Evolutionary conservation across 1,139 yeast genomes (phyloP), one percentile per base, ranked within the genome.

Genomic region (Magnusiomyces clavatus): DNA sequence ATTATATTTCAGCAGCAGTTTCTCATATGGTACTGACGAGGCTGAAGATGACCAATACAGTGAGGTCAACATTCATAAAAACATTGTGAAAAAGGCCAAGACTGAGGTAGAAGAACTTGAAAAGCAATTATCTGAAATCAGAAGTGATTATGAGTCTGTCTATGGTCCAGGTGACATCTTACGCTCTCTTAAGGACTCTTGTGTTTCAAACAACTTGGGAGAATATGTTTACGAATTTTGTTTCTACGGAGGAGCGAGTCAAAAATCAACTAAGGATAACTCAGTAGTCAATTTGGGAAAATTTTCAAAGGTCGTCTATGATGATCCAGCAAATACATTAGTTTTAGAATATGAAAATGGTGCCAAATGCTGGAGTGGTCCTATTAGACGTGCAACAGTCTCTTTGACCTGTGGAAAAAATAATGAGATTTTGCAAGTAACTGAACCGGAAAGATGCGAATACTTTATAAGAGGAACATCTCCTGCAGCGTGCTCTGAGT

Each of bases 321-420:
- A 49, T 1, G 58, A 56, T 1, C 58, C 56, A 13, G 62, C 59
- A 29, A 54, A 57, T n/a, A 52, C 53, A 20, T 47, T 64, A 36
- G 69, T 66, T 11, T 66, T 82, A 17, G 67, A 69, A 34, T 90
- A 73, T 63, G 72, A 66, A 5, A 66, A 74, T 37, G 99, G 99
- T n/a, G 82, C 82, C 49, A 77, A 77, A 63, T 94, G 99, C 68
- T 92, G 98, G 97, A 87, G 89, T 65, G 98, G 98, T 0, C 97
- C 97, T 2, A 67, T 72, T 34, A 78, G 99, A 64, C 77, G 83
- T 38, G 90, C 89, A 0, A 69, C 69, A 11, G 82, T 87, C 2
- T 74, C 75, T 31, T 65, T 92, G 55, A 71, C 72, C 19, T 94
- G 99, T 69, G 95, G 95, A 0, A 65, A 71, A 3, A 69, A 72